These are phyloP conservation scores for Penicillium crustosum DNA, from an alignment of 2,329 filamentous ascomycete species.

Conservation along the genomic window DNA sequence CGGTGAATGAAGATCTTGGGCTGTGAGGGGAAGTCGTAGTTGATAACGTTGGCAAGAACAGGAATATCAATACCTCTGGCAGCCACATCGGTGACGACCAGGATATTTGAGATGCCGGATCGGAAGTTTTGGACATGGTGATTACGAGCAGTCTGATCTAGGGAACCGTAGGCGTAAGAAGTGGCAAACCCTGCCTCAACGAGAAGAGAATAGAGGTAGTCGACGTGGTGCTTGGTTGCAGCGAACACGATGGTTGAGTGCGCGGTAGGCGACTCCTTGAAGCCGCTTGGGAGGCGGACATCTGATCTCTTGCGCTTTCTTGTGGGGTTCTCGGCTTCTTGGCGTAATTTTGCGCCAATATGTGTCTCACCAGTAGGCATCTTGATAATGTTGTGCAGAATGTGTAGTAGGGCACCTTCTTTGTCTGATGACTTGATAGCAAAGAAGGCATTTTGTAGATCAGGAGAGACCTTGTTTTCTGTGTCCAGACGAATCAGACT, in stretches of 20 bases:
- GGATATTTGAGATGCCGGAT: conserved; percentile 76
- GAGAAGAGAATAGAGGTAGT: conserved; percentile 85
- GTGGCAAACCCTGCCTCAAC: conserved; percentile 78
- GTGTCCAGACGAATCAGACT: conserved; percentile 86
- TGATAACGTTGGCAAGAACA: conserved; percentile 92
- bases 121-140: conserved; percentile 91
- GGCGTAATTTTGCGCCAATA: conserved; percentile 46
- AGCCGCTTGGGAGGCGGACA: conserved; percentile 51
- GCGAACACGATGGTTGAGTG: conserved; percentile 95
- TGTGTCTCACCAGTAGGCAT: conserved; percentile 71
- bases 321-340: conserved; percentile 48
- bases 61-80: conserved; percentile 98
- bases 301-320: conserved; percentile 51
- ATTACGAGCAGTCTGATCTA: conserved; percentile 91
- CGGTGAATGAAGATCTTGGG: conserved; percentile 96
- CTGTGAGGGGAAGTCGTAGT: conserved; percentile 96
- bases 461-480: conserved; percentile 93
- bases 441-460: conserved; percentile 95
- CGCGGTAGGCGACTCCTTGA: conserved; percentile 72
- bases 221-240: conserved; percentile 95
- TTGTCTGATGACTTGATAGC: conserved; percentile 89
- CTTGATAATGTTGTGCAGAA: conserved; percentile 88
- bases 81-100: conserved; percentile 95
- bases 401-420: conserved; percentile 84
- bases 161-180: conserved; percentile 89